A percentile compares a stretch with the other conserved stretches of the same genome.
Conservation (phyloP, 2,329 filamentous ascomycete genomes). For the Pochonia chlamydosporia region DNA sequence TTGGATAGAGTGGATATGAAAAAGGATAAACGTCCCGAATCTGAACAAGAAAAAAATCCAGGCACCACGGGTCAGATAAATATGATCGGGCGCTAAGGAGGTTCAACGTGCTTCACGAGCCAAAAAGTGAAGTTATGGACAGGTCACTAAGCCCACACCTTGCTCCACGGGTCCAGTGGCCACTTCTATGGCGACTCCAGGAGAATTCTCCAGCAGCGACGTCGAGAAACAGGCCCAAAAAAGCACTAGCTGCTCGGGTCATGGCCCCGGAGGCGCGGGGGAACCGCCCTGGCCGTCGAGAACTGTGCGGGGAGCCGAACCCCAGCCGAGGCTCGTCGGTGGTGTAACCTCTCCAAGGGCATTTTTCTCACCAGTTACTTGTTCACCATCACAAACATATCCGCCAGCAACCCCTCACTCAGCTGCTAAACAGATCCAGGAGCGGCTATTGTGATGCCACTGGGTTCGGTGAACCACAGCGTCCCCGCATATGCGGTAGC, state of each 20-base stretch:
- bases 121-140: background rate
- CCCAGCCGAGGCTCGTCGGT: slow-evolving; percentile 8
- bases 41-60: background rate
- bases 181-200: background rate
- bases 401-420: background rate
- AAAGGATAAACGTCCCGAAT: background rate
- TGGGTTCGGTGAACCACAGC: too few relatives aligned
- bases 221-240: background rate
- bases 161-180: too few relatives aligned
- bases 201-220: background rate
- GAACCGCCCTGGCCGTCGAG: slow-evolving; percentile 4
- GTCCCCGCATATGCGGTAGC: too few relatives aligned
- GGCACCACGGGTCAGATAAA: background rate
- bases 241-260: background rate
- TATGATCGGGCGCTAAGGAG: background rate
- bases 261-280: slow-evolving; percentile 5
- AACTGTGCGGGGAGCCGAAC: slow-evolving; percentile 6
- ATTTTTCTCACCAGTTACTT: too few relatives aligned
- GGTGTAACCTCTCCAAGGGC: too few relatives aligned
- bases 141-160: background rate
- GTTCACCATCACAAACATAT: too few relatives aligned
- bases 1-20: background rate
- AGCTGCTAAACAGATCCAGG: background rate
- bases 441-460: too few relatives aligned
- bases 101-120: slow-evolving; percentile 1